Base-by-base conservation (phyloP, 2,329 filamentous ascomycete species). In the Trichoderma arundinaceum region DNA sequence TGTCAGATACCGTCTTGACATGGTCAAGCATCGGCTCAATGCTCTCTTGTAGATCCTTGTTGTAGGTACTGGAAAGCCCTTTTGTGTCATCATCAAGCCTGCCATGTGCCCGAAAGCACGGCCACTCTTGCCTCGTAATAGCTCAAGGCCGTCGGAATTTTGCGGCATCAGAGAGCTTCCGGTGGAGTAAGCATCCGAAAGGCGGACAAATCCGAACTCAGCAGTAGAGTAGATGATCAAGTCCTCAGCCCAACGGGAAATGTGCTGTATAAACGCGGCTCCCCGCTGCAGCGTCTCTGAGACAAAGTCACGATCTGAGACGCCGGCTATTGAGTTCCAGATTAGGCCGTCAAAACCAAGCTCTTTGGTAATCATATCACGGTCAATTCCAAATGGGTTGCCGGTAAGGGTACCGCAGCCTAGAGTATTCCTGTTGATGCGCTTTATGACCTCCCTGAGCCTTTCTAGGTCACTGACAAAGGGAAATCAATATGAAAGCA, bases 1-100 rank as follows among this genome's bases (percentile, higher is more conserved):
- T 92, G 81, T 96, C 90, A 65, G 84, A 85, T 68, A 95, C 84
- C 6, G 92, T 94, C 84, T 93, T 91, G 77, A 94, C 86, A 75
- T 89, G 87, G 77, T 96, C 92, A 56, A 96, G 86, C 79, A 96
- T 87, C n/a, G 90, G 90, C 82, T 96, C 90, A 68, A 92, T 89
- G 66, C 87, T 90, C 79, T 96, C 92, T 78, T 97, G 92, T n/a
- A 96, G 79, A 77, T 96, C 92, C 79, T 96, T 96, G 82, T 96
- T 94, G 82, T 96, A 96, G 3, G 90, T 92, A 49, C 86, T 90
- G 1, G 92, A 91, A 33, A 95, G 85, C 64, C 90, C 90, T 76
- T 86, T 85, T 63, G 81, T 43, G 88, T 91, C 80, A 88, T 88
- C 85, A 92, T 74, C 69, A 95, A 79, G 43, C 91, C 92, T 5